phyloP scores from a whole-genome alignment of 2,329 filamentous ascomycete genomes.

The Cercospora berteroae region DNA sequence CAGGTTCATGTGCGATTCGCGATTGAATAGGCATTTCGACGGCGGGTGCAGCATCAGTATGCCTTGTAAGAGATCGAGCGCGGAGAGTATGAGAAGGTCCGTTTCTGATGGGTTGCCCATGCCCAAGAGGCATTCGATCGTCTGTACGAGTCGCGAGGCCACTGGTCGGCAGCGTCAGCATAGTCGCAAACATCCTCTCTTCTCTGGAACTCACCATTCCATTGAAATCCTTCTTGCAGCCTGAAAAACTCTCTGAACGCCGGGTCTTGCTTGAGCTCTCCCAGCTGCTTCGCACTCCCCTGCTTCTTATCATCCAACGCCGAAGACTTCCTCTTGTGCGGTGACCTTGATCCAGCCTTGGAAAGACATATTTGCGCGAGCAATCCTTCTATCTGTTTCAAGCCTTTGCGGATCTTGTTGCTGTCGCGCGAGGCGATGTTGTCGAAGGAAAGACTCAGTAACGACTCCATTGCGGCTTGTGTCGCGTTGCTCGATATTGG shows the following conservation, averaged over 20 bases:
- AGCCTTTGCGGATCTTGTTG: slow-evolving; percentile 84
- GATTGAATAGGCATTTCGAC: slow-evolving; percentile 79
- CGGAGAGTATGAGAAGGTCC: slow-evolving; percentile 82
- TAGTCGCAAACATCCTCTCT: neutral
- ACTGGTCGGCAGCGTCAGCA: slow-evolving; percentile 50
- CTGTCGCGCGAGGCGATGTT: slow-evolving; percentile 92
- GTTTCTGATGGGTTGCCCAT: slow-evolving; percentile 79
- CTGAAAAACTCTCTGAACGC: slow-evolving; percentile 96
- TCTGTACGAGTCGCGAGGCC: slow-evolving; percentile 77
- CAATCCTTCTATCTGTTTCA: slow-evolving; percentile 90
- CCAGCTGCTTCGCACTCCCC: slow-evolving; percentile 57
- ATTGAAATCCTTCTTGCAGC: slow-evolving; percentile 94
- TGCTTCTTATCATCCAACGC: slow-evolving; percentile 33
- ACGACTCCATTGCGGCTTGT: slow-evolving; percentile 70
- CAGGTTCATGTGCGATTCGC: slow-evolving; percentile 94
- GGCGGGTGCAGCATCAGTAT: slow-evolving; percentile 84
- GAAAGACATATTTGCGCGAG: slow-evolving; percentile 92
- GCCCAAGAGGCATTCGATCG: slow-evolving; percentile 80
- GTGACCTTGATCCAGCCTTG: slow-evolving; percentile 35
- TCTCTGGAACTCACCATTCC: slow-evolving; percentile 63
- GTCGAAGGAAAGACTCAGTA: slow-evolving; percentile 91
- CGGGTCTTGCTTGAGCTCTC: slow-evolving; percentile 72
- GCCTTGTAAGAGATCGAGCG: slow-evolving; percentile 86
- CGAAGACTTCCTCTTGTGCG: slow-evolving; percentile 42
- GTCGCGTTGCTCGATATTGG: slow-evolving; percentile 10